Percentiles rank a stretch among this genome's conserved stretches.
Conservation (phyloP, 257 asterid species). For the Vinca minor region DNA sequence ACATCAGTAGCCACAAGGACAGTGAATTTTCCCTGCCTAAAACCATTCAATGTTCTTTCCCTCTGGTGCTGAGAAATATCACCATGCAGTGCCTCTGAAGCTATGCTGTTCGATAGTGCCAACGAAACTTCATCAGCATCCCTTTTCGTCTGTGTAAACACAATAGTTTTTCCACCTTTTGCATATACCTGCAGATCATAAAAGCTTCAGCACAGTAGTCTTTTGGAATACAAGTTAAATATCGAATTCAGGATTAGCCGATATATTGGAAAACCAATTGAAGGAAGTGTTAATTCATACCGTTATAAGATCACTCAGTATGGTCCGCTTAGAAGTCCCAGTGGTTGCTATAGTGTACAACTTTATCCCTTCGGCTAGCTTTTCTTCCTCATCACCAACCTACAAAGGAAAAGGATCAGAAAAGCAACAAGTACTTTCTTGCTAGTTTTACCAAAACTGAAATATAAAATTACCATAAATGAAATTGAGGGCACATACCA, state of each 20-base stretch:
- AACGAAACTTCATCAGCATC: constrained; percentile 95
- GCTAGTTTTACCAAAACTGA: background rate
- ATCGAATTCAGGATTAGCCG: constrained; percentile 1
- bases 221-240: background rate
- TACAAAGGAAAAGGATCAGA: constrained; percentile 17
- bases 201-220: background rate
- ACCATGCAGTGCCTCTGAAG: constrained; percentile 95
- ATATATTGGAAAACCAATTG: background rate
- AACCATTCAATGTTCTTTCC: constrained; percentile 83
- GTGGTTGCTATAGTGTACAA: constrained; percentile 62
- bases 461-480: background rate
- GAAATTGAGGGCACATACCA: constrained; percentile 40
- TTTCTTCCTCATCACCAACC: constrained; percentile 81
- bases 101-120: constrained; percentile 60
- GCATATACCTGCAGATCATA: constrained; percentile 60
- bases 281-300: constrained; percentile 29
- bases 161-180: constrained; percentile 85
- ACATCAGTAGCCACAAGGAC: constrained; percentile 96
- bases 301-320: constrained; percentile 69
- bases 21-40: constrained; percentile 85
- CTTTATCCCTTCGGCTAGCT: constrained; percentile 85
- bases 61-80: constrained; percentile 98
- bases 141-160: constrained; percentile 83
- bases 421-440: constrained; percentile 3
- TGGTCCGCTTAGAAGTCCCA: constrained; percentile 57